These are phyloP conservation scores for Primulina tabacum DNA, from an alignment of 257 asterid genomes.

Conservation along the genomic window DNA sequence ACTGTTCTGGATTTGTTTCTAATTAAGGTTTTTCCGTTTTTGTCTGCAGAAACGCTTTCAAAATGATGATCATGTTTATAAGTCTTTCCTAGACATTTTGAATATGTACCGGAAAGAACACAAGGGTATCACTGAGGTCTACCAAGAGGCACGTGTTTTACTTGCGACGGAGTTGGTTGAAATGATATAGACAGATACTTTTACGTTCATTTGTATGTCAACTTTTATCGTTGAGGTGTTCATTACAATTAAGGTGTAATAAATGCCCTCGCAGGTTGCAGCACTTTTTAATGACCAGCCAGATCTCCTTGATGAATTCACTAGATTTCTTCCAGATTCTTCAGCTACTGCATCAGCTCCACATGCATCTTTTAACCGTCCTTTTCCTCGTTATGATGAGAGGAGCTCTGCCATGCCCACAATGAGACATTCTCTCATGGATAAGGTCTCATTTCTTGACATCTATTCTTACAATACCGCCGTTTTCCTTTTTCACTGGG, in stretches of 20 bases:
- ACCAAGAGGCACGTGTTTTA: slow-evolving; percentile 47
- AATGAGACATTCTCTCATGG: slow-evolving; percentile 58
- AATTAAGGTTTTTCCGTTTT: slow-evolving; percentile 12
- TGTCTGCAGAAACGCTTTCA: slow-evolving; percentile 60
- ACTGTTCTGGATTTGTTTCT: slow-evolving; percentile 16
- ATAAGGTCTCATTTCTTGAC: slow-evolving; percentile 54
- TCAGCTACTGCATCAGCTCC: slow-evolving; percentile 66
- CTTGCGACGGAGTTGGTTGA: background rate
- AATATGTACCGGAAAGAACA: slow-evolving; percentile 70
- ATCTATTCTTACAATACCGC: slow-evolving; percentile 10
- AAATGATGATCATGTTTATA: slow-evolving; percentile 60
- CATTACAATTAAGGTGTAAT: slow-evolving; percentile 4
- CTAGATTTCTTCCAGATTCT: slow-evolving; percentile 67
- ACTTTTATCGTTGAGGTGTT: background rate
- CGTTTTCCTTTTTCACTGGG: slow-evolving; percentile 10
- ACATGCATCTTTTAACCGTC: slow-evolving; percentile 46
- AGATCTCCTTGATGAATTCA: slow-evolving; percentile 75
- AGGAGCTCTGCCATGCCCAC: slow-evolving; percentile 71
- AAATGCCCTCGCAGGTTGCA: slow-evolving; percentile 43
- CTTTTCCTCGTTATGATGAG: slow-evolving; percentile 67
- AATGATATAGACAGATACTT: background rate
- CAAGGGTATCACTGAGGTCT: slow-evolving; percentile 64
- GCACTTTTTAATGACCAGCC: slow-evolving; percentile 57
- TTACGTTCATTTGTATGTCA: background rate
- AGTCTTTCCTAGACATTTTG: slow-evolving; percentile 64